These are phyloP conservation scores for Ulvella scutata DNA, from an alignment of 139 green algal species.

Conservation along the genomic window DNA sequence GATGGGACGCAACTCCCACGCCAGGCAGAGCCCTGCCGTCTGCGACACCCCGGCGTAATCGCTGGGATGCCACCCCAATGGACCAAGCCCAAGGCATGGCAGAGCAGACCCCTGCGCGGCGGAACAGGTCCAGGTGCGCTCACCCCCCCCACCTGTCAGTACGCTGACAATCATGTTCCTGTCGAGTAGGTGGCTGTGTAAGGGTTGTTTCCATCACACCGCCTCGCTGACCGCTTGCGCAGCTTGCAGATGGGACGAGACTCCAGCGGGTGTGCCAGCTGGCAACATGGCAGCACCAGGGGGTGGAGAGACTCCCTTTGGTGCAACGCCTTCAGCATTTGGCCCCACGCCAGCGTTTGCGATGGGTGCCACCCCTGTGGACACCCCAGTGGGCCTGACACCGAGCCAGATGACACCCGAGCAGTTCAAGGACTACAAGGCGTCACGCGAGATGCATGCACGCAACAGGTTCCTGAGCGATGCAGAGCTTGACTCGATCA, in stretches of 20 bases:
- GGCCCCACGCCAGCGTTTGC: constrained; percentile 33
- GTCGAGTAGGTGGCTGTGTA: too few species aligned
- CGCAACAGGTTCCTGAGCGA: constrained; percentile 82
- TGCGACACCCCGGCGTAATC: constrained; percentile 26
- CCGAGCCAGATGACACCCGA: constrained; percentile 60
- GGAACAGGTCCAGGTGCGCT: constrained; percentile 4
- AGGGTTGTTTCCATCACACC: constrained; percentile 12
- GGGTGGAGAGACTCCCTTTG: constrained; percentile 14
- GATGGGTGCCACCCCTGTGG: constrained; percentile 13
- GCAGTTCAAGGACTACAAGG: constrained; percentile 45
- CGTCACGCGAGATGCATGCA: constrained; percentile 80
- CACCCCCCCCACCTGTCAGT: not conserved
- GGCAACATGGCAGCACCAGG: constrained; percentile 1
- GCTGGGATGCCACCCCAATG: constrained; percentile 47
- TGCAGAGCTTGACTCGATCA: constrained; percentile 89
- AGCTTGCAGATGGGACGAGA: constrained; percentile 61
- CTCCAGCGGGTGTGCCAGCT: constrained; percentile 31
- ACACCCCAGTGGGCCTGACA: constrained; percentile 20
- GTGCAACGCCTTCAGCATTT: constrained; percentile 15
- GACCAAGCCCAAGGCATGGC: constrained; percentile 6
- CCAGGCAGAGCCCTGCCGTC: constrained; percentile 5
- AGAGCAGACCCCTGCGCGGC: constrained; percentile 15
- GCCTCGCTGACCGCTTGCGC: constrained; percentile 16
- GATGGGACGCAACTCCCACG: constrained; percentile 50
- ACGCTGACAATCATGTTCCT: not conserved